A percentile compares a stretch with the other conserved stretches of the same genome.
phyloP scores from a whole-genome alignment of 2,329 filamentous ascomycete species.

The Aureobasidium sp. region DNA sequence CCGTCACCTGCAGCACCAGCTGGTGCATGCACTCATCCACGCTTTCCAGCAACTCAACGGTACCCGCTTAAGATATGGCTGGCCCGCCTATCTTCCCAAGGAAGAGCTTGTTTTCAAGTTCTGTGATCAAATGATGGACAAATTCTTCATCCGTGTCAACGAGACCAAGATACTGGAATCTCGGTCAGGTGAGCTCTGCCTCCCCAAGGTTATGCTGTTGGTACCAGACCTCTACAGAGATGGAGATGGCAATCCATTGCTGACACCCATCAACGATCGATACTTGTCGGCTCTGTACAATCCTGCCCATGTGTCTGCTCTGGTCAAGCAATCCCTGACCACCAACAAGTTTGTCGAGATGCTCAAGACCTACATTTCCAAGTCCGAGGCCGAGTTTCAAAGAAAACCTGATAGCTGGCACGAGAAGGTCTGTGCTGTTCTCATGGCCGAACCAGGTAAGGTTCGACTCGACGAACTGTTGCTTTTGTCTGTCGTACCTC shows the following conservation, averaged over 20 bases:
- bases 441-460: not conserved
- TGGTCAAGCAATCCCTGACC: not conserved
- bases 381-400: not conserved
- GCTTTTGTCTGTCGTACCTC: slow-evolving; percentile 9
- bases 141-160: not conserved
- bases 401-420: slow-evolving; percentile 10
- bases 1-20: not conserved
- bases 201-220: not conserved
- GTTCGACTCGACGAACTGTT: not conserved
- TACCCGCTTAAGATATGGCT: slow-evolving; percentile 14
- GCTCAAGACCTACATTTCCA: slow-evolving; percentile 5
- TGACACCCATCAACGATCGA: not conserved
- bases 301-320: not conserved
- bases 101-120: not conserved
- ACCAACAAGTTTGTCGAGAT: slow-evolving; percentile 6
- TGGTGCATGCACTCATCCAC: slow-evolving; percentile 9
- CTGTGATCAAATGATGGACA: not conserved
- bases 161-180: not conserved
- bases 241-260: not conserved
- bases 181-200: not conserved
- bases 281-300: not conserved
- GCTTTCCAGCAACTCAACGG: slow-evolving; percentile 12
- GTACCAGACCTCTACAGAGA: not conserved
- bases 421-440: not conserved
- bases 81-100: slow-evolving; percentile 13